Evolutionary conservation across 192 early-diverging fungal species (phyloP), one percentile per base, ranked within the genome.

Genomic region (Coemansia sp.): DNA sequence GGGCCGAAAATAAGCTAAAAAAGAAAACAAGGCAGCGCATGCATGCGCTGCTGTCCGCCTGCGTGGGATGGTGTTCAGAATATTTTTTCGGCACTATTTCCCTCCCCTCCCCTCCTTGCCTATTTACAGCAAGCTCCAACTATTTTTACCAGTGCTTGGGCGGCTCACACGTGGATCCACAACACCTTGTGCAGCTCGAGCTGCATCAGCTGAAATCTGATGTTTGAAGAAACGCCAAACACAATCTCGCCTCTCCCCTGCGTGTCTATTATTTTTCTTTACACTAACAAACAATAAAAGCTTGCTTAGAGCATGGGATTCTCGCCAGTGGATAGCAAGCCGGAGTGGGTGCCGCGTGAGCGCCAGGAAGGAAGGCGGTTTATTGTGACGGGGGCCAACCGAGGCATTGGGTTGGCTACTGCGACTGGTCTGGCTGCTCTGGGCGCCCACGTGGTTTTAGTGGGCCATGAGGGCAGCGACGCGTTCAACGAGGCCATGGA

Each of bases 321-420:
- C 59, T 59, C 78, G 10, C 78, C 74, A 24, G 58, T 67, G 46
- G 48, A 34, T 36, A 24, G 36, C 43, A 26, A 42, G 33, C 64
- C 73, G 26, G 73, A 80, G 55, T 81, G 78, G 78, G 67, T 72
- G 37, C 78, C 78, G 7, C 63, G 21, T n/a, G 34, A 64, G 34
- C 61, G 70, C 14, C 79, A 77, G 46, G 74, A 76, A 50, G 70
- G 63, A 3, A 60, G 72, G 53, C 70, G 70, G 24, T 69, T 70
- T 39, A 67, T 82, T 10, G 79, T 82, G 10, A 82, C 79, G 0
- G 79, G 79, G 14, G 58, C 74, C 64, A 82, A 77, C 71, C 74
- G 74, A 35, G 79, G 79, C 40, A 82, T 82, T 43, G 79, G 79
- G 0, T 59, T 64, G 11, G 74, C 67, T 11, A 82, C 79, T 2